These are phyloP conservation scores for Paecilomyces dactylethromorphus DNA, from an alignment of 2,329 filamentous ascomycete species.

Conservation along the genomic window DNA sequence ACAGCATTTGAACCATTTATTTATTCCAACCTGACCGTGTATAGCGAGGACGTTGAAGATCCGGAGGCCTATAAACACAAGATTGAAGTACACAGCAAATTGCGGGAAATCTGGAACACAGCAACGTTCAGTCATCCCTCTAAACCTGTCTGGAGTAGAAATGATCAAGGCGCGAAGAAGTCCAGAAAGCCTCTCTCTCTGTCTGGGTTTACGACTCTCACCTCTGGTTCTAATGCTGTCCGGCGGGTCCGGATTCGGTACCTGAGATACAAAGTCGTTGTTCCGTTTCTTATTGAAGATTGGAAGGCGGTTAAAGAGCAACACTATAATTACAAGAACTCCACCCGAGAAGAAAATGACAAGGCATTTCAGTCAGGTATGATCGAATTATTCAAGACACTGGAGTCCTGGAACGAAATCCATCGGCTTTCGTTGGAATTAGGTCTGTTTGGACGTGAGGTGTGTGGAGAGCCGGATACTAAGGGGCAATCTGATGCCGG, in stretches of 20 bases:
- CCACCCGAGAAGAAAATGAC: background rate
- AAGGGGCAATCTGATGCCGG: background rate
- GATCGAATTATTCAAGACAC: background rate
- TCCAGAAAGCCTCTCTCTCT: background rate
- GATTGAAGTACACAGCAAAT: background rate
- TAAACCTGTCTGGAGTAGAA: background rate
- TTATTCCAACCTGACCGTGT: background rate
- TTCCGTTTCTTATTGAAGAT: background rate
- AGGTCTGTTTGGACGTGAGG: background rate
- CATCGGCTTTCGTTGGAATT: background rate
- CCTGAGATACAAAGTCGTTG: background rate
- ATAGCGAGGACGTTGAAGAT: background rate
- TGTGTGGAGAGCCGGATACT: background rate
- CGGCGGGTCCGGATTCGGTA: background rate
- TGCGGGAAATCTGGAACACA: background rate
- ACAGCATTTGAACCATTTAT: background rate
- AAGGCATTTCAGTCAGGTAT: background rate
- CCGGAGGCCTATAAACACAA: background rate
- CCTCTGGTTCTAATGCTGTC: background rate
- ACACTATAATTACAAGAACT: background rate
- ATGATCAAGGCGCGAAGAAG: background rate
- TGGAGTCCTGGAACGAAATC: background rate
- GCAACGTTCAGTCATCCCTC: background rate
- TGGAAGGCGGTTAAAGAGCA: background rate
- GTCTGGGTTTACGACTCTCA: background rate